Evolutionary conservation across 2,329 filamentous ascomycete genomes (phyloP), one percentile per base, ranked within the genome.

Genomic region (Trichoderma citrinoviride): DNA sequence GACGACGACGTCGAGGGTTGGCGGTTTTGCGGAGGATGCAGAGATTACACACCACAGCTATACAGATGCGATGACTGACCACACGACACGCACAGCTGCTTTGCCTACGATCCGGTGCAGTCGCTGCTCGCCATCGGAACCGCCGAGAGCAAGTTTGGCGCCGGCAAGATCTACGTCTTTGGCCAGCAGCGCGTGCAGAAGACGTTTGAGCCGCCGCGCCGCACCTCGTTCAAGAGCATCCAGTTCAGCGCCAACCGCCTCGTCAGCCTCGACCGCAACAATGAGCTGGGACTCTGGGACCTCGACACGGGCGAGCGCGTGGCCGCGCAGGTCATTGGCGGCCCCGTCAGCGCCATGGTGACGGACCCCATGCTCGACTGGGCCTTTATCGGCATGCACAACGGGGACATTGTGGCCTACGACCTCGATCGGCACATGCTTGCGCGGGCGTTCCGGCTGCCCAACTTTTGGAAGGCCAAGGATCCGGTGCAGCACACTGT

Each of bases 291-390:
- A 56, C 81, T 98, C 71, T 98, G 91, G 84, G 90, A 95, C 65
- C 82, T 97, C 25, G 87, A 90, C 68, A 85, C 86, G 0, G 90
- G 88, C 70, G 82, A 82, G 63, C 82, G 89, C 63, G 70, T 92
- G 44, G 85, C 87, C 27, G 87, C 87, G 40, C 90, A 93, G 73
- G 86, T 90, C 4, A 89, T 92, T 10, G 91, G 92, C 0, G 93
- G 92, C 6, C 84, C 87, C 55, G 91, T 93, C 21, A 88, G 87
- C 15, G 85, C 86, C 37, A 75, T 98, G 71, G 83, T 90, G 65
- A 93, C 90, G 7, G 95, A 99, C 74, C 92, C 94, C 0, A 91
- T 92, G 79, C 82, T 99, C 66, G 95, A 99, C 76, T 99, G 96
- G 87, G 92, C 90, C 43, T 90, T 99, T 67, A 81, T 98, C 50